Base-by-base conservation (phyloP, 169 alveolate genomes). In the Hepatocystis sp. region DNA sequence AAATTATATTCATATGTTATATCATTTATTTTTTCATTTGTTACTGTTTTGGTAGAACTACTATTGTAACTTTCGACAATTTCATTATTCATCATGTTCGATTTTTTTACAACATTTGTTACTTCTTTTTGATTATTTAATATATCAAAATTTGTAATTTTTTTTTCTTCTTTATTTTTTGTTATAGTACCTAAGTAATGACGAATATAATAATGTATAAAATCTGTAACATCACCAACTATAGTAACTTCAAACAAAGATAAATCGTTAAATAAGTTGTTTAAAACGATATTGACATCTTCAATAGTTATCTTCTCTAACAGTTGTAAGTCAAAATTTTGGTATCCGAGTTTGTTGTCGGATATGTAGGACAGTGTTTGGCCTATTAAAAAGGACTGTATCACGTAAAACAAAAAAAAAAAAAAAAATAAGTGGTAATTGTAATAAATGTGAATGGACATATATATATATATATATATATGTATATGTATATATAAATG, bases 311-410 rank as follows among this genome's bases (percentile, higher is more conserved):
- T 60, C 8, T 47, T 44, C 40, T 56, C 91, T 40, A 71, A 13
- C 8, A 36, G 64, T 13, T 60, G 23, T 5, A 68, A 15, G 23
- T 89, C 93, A 61, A 92, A 58, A 27, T 84, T 86, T 23, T 92
- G 93, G 58, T 88, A 90, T 19, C 88, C 78, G 39, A 89, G 66
- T 51, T 56, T 56, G 1, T 93, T 93, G 19, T 84, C 93, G 27
- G 93, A 86, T 86, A 92, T 66, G 36, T 88, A 42, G n/a, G 91
- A 60, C 34, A 92, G 51, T 2, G 91, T 86, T 61, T 92, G 94
- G 7, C 93, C 95, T 17, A 76, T 42, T 34, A 91, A 89, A 60
- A 68, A 86, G 11, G 93, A 76, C 91, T 91, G 86, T 13, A 58
- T 1, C 27, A 10, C 11, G 4, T 11, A 44, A 32, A 42, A 28